phyloP scores from a whole-genome alignment of 352 stramenopile species.

The Globisporangium nunn region DNA sequence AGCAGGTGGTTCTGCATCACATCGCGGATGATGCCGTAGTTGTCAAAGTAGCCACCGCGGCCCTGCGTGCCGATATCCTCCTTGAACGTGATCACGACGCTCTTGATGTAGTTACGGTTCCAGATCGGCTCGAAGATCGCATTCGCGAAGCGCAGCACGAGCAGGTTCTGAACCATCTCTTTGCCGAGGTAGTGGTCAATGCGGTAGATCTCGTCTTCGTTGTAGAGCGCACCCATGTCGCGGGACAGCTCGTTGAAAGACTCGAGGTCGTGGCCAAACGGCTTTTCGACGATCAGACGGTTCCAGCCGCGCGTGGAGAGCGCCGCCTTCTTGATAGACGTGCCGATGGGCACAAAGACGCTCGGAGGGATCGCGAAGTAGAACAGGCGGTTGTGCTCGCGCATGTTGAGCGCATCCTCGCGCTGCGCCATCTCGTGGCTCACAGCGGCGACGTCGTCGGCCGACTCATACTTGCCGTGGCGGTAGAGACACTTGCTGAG shows the following conservation, averaged over 20 bases:
- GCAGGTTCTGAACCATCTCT: constrained; percentile 98
- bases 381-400: constrained; percentile 83
- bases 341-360: constrained; percentile 92
- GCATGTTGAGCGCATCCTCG: constrained; percentile 46
- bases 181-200: constrained; percentile 98
- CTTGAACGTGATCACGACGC: constrained; percentile 96
- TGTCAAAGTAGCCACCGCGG: constrained; percentile 96
- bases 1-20: constrained; percentile 99
- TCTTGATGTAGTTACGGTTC: constrained; percentile 95
- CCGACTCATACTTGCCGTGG: constrained; percentile 75
- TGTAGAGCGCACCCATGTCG: constrained; percentile 81
- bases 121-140: constrained; percentile 95
- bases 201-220: constrained; percentile 91
- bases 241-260: constrained; percentile 89
- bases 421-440: constrained; percentile 63
- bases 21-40: constrained; percentile 98
- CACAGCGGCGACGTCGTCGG: constrained; percentile 68
- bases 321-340: constrained; percentile 88
- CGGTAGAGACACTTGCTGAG: constrained; percentile 74
- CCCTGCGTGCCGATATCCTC: constrained; percentile 96
- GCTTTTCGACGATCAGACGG: constrained; percentile 97
- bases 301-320: constrained; percentile 91
- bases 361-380: constrained; percentile 97
- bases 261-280: constrained; percentile 94
- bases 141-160: constrained; percentile 96